Evolutionary conservation across 208 protist genomes (phyloP), one percentile per base, ranked within the genome.

Genomic region (Leishmania tropica): DNA sequence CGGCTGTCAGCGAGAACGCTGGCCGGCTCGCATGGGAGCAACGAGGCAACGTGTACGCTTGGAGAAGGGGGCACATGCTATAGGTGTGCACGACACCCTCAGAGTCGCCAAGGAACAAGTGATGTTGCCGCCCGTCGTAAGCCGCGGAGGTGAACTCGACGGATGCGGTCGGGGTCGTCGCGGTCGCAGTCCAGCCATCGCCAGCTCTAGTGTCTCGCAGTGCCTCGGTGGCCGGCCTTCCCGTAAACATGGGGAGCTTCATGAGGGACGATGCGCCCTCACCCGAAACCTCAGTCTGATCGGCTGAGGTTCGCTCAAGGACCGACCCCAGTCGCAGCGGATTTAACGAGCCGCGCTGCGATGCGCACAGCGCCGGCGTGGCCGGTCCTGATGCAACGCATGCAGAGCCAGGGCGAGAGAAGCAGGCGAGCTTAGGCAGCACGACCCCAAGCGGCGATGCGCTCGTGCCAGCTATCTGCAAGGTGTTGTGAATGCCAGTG

Each of bases 71-170:
- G 79, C 93, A 96, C 78, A 92, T 60, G 42, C 83, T 79, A 47
- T 91, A 94, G n/a, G 91, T 75, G 80, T 88, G 85, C 42, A 96
- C 79, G 10, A 85, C 79, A 24, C 93, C 93, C 8, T 85, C 75
- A 40, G 75, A 71, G 79, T 93, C 87, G 3, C 88, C 91, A n/a
- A 94, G 72, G 79, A 94, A 95, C n/a, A 96, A 86, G 67, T 83
- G 85, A 73, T 96, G 91, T 17, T 84, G 80, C 1, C 79, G 65
- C 10, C 84, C 81, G 76, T 96, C 89, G 83, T 86, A 95, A 28
- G 88, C 71, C n/a, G 92, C 79, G 11, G 79, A 64, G 28, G 90
- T 90, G 58, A 93, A 81, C 28, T 87, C 89, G 24, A 21, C 10
- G 15, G n/a, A 62, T 13, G 78, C 77, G 48, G 45, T 77, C 53